Evolutionary conservation across 352 stramenopile species (phyloP), one percentile per base, ranked within the genome.

Genomic region (Phytophthora palmivora): DNA sequence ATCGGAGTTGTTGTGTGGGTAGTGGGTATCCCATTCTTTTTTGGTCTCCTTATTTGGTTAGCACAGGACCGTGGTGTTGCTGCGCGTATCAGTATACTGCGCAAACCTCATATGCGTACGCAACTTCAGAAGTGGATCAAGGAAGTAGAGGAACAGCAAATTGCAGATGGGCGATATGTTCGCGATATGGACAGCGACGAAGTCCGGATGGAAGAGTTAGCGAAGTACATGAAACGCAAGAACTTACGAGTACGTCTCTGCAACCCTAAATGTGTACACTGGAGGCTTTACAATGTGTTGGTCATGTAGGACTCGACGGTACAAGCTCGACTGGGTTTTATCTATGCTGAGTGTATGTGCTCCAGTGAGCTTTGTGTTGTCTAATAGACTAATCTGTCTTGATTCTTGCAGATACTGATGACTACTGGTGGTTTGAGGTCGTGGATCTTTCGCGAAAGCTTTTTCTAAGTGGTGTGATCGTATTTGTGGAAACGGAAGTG

Each of bases 391-490:
- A 11, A 34, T 30, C 10, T 62, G n/a, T 41, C 6, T 54, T 42
- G 37, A n/a, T 34, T 56, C 4, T 18, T 14, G 5, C 47, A 92
- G 83, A 92, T 67, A 74, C 70, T 0, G 60, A 82, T 26, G 53
- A 76, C 21, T 91, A 85, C 39, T 93, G 84, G 84, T 93, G 84
- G 84, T 93, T 91, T 61, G 84, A 93, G 63, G 84, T 90, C 21
- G 68, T 93, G 26, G 84, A 93, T 59, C 67, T 93, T 12, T 87
- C 83, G 14, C 73, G 84, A 28, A 93, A 93, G 59, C 72, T 93
- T 19, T 90, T 91, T 48, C 42, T 93, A 33, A 91, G 78, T 37
- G 73, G 76, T 28, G 75, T 93, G 32, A 91, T 90, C 51, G 60
- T 91, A 2, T 93, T 93, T 55, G 78, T 93, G 12, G 63, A 87